Conservation (phyloP, 2,329 filamentous ascomycete species). For the Lojkania enalia region DNA sequence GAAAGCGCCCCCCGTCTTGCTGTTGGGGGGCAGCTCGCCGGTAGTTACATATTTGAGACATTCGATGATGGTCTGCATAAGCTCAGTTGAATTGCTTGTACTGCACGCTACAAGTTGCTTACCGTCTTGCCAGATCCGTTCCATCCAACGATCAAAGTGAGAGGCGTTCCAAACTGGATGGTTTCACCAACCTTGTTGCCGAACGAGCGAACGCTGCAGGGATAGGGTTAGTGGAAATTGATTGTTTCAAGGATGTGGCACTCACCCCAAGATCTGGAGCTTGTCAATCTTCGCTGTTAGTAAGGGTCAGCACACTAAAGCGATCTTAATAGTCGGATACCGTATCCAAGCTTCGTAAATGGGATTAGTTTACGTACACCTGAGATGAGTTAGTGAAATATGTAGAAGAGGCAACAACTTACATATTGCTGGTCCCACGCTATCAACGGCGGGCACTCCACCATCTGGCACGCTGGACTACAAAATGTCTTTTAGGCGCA, state of each 20-base stretch:
- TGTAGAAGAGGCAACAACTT: background rate
- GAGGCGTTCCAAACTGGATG: conserved; percentile 84
- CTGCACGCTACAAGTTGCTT: conserved; percentile 23
- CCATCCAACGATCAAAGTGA: conserved; percentile 94
- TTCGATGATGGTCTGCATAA: conserved; percentile 81
- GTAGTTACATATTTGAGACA: conserved; percentile 98
- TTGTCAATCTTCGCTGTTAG: conserved; percentile 81
- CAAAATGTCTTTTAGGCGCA: too few species aligned
- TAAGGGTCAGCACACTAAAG: background rate
- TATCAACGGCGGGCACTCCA: conserved; percentile 5
- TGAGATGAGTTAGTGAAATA: conserved; percentile 9
- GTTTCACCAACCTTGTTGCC: conserved; percentile 73
- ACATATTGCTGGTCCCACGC: conserved; percentile 16
- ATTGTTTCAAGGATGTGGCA: conserved; percentile 7
- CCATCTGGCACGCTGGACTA: too few species aligned
- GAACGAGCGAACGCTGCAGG: conserved; percentile 76
- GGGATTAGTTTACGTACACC: too few species aligned
- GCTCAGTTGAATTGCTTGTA: background rate
- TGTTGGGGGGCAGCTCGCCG: conserved; percentile 89
- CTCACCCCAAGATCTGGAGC: conserved; percentile 76
- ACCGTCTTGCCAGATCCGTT: conserved; percentile 96
- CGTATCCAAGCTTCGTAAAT: too few species aligned
- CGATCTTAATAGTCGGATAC: too few species aligned
- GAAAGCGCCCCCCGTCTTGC: conserved; percentile 82
- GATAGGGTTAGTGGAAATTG: conserved; percentile 13